Evolutionary conservation across 148 eudicot genomes (phyloP).

Genomic region (Hydrangea macrophylla): DNA sequence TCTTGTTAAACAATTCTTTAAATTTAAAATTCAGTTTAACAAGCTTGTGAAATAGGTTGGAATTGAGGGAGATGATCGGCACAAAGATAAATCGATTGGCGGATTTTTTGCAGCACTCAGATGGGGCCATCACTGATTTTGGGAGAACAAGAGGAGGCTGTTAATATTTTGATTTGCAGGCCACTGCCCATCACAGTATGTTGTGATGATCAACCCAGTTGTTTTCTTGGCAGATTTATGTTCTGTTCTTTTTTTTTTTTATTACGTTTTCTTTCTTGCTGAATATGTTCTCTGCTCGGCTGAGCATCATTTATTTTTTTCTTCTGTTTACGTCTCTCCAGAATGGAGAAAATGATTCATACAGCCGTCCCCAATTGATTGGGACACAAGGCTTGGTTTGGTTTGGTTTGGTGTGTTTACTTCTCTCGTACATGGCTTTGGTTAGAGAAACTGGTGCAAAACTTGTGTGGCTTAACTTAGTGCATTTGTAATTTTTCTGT

Average conservation of each 20-base stretch:
- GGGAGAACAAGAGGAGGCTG: background rate
- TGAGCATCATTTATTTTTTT: too few species aligned
- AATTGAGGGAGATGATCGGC: slow-evolving; percentile 13
- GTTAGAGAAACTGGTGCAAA: too few species aligned
- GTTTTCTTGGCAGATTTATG: background rate
- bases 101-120: slow-evolving; percentile 19
- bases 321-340: too few species aligned
- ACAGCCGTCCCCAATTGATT: too few species aligned
- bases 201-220: background rate
- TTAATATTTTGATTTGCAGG: background rate
- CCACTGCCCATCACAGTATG: background rate
- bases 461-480: too few species aligned
- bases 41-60: slow-evolving; percentile 19
- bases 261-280: too few species aligned
- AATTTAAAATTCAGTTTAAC: background rate
- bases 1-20: background rate
- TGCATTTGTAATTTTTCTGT: too few species aligned
- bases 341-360: too few species aligned
- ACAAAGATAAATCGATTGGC: slow-evolving; percentile 10
- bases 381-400: too few species aligned
- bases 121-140: slow-evolving; percentile 16
- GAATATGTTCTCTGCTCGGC: too few species aligned
- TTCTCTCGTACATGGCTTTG: too few species aligned
- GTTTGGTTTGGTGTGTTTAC: too few species aligned
- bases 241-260: background rate